phyloP scores from a whole-genome alignment of 257 asterid genomes.

The Solanum bukasovii region DNA sequence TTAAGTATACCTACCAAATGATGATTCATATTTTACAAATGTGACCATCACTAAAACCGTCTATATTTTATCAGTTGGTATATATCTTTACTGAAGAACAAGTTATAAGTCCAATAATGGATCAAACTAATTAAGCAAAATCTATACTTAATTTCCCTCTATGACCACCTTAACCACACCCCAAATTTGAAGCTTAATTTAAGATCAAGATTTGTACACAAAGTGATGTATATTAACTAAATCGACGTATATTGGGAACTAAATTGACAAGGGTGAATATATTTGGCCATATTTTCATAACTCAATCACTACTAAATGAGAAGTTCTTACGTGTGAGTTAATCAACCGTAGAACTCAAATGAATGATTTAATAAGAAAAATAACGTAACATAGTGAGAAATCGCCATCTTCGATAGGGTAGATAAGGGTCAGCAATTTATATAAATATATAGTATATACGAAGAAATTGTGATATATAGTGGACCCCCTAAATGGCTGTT shows the following conservation, averaged over 20 bases:
- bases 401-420: background rate
- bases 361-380: background rate
- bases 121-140: background rate
- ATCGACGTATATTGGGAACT: background rate
- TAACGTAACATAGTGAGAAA: background rate
- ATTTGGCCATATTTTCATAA: background rate
- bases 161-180: background rate
- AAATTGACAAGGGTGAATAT: background rate
- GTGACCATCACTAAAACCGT: background rate
- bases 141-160: background rate
- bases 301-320: background rate
- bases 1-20: slow-evolving; percentile 10
- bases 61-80: too few species aligned
- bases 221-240: background rate
- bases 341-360: background rate
- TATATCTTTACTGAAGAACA: too few species aligned
- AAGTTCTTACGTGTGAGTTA: background rate
- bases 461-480: background rate
- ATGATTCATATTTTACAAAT: slow-evolving; percentile 7
- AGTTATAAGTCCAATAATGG: too few species aligned
- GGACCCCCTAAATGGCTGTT: background rate
- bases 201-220: background rate
- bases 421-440: background rate
- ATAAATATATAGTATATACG: background rate
- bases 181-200: background rate